Percentiles rank a stretch among this genome's conserved stretches.
These are phyloP conservation scores for Beauveria brongniartii DNA, from an alignment of 2,329 filamentous ascomycete genomes.

Conservation along the genomic window DNA sequence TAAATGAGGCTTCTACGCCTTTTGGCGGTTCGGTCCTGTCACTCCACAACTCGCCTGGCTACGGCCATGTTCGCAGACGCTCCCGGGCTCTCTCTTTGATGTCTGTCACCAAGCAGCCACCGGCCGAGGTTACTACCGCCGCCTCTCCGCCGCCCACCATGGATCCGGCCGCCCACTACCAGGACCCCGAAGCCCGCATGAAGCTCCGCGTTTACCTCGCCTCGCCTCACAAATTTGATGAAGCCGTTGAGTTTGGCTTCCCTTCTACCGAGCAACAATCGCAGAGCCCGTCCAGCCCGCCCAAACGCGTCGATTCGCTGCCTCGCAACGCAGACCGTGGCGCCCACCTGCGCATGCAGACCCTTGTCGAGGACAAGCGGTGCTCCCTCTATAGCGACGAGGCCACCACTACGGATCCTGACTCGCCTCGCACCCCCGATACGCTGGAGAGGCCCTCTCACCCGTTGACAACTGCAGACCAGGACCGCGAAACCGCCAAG, in stretches of 20 bases:
- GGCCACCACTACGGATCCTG: conserved; percentile 46
- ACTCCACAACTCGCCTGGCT: conserved; percentile 17
- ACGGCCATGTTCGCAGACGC: conserved; percentile 37
- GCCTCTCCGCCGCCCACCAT: conserved; percentile 34
- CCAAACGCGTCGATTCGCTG: conserved; percentile 10
- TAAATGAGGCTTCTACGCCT: conserved; percentile 29
- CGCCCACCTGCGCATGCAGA: conserved; percentile 29
- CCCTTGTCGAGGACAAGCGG: conserved; percentile 51
- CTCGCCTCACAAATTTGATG: conserved; percentile 93
- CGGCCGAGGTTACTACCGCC: conserved; percentile 16
- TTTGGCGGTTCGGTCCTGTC: conserved; percentile 14
- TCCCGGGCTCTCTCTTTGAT: conserved; percentile 51
- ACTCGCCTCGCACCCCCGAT: conserved; percentile 51
- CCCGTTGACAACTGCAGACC: conserved; percentile 21
- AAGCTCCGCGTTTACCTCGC: conserved; percentile 81
- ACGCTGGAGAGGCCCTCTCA: conserved; percentile 32
- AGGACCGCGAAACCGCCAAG: conserved; percentile 20
- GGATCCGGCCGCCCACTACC: conserved; percentile 74
- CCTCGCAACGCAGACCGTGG: background rate
- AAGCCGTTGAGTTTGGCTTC: conserved; percentile 90
- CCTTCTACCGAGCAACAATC: conserved; percentile 49
- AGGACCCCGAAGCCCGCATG: conserved; percentile 78
- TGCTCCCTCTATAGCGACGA: conserved; percentile 49
- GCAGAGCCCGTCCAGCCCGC: conserved; percentile 11
- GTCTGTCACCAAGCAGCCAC: conserved; percentile 34